phyloP scores from a whole-genome alignment of 1,284 basidiomycete species.

The Papiliotrema laurentii region DNA sequence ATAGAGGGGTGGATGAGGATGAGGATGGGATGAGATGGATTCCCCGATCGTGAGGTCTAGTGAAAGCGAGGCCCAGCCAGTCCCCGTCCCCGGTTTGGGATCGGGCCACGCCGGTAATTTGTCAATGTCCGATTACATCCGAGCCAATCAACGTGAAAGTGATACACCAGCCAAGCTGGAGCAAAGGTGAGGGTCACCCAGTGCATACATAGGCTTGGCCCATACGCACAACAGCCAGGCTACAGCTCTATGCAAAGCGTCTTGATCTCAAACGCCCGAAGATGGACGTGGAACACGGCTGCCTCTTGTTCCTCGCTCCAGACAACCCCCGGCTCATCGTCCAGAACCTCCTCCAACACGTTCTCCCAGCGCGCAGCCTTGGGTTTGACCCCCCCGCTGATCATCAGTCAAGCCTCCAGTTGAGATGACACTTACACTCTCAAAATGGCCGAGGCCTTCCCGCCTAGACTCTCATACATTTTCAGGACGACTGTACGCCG shows the following conservation, averaged over 20 bases:
- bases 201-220: too few species aligned
- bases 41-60: neutral
- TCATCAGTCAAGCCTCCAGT: too few species aligned
- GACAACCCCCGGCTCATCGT: neutral
- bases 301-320: too few species aligned
- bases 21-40: neutral
- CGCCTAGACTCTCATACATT: neutral
- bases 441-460: neutral
- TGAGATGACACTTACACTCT: neutral
- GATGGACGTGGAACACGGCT: neutral
- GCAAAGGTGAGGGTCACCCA: too few species aligned
- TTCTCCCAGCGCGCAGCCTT: too few species aligned
- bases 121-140: neutral
- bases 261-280: too few species aligned
- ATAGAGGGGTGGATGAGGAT: neutral
- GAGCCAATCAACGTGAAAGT: conserved; percentile 2
- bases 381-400: too few species aligned
- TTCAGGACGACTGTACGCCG: neutral
- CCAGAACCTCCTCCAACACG: too few species aligned
- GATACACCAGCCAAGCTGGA: too few species aligned
- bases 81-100: too few species aligned
- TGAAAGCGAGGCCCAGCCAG: neutral
- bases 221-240: too few species aligned
- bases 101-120: neutral
- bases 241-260: too few species aligned